Evolutionary conservation across 1,284 basidiomycete species (phyloP).

Genomic region (Marasmius fiardii): DNA sequence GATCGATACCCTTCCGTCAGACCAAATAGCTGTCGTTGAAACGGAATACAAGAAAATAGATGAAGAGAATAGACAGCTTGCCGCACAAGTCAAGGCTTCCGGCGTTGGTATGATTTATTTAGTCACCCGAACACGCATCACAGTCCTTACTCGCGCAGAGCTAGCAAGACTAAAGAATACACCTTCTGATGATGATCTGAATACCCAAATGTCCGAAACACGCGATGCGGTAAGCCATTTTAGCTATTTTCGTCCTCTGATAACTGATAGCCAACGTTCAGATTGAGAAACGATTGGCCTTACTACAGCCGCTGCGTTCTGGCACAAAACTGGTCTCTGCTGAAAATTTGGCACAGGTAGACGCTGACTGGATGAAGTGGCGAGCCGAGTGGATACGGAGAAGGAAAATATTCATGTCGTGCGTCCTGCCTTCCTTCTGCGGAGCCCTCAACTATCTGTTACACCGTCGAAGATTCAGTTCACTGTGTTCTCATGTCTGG

Average conservation of each 20-base stretch:
- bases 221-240: conserved; percentile 36
- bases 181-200: conserved; percentile 69
- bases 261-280: conserved; percentile 23
- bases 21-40: conserved; percentile 56
- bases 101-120: conserved; percentile 32
- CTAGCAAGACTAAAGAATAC: conserved; percentile 56
- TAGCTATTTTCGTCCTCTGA: not conserved
- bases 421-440: conserved; percentile 23
- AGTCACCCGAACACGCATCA: not conserved
- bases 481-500: conserved; percentile 3
- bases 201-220: conserved; percentile 41
- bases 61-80: conserved; percentile 55
- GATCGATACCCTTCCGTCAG: conserved; percentile 54
- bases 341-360: conserved; percentile 58
- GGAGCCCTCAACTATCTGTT: not conserved
- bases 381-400: conserved; percentile 68
- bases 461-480: not conserved
- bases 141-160: conserved; percentile 39
- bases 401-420: conserved; percentile 68
- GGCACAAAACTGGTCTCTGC: conserved; percentile 65
- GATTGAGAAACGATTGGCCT: conserved; percentile 45
- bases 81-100: conserved; percentile 46
- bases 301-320: conserved; percentile 62
- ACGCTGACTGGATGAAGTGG: conserved; percentile 70
- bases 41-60: conserved; percentile 52